These are phyloP conservation scores for Dendrocalamus latiflorus DNA, from an alignment of 202 grass and related monocot species.

Conservation along the genomic window DNA sequence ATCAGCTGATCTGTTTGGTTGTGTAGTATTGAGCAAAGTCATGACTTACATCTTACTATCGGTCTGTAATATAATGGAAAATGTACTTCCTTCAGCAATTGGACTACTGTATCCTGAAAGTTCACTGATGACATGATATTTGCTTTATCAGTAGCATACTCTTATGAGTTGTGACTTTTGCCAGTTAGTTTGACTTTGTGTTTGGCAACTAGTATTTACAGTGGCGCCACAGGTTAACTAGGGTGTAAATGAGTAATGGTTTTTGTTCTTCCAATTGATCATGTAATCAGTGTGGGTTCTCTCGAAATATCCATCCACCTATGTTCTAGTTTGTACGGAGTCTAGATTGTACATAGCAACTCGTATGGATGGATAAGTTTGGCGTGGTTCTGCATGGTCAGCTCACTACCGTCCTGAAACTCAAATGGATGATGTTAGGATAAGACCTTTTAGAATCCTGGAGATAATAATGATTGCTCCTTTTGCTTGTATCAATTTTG, in stretches of 20 bases:
- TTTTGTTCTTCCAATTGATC: background rate
- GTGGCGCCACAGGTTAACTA: background rate
- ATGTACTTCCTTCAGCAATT: background rate
- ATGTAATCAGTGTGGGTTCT: background rate
- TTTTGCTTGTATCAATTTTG: background rate
- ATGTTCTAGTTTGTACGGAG: background rate
- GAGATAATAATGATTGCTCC: background rate
- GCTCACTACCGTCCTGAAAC: background rate
- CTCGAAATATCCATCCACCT: background rate
- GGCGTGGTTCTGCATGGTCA: background rate
- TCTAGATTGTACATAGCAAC: background rate
- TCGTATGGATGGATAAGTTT: background rate
- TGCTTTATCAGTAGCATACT: background rate
- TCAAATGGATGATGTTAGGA: background rate
- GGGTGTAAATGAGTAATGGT: background rate
- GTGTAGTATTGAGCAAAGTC: background rate
- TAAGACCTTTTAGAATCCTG: background rate
- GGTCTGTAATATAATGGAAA: background rate
- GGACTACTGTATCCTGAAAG: background rate
- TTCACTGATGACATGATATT: background rate
- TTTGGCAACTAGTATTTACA: background rate
- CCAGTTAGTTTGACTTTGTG: background rate
- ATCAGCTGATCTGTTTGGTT: background rate
- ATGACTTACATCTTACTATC: background rate
- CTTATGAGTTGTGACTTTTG: background rate